These are phyloP conservation scores for Kuraishia cidri DNA, from an alignment of 805 yeast genomes.

Conservation along the genomic window DNA sequence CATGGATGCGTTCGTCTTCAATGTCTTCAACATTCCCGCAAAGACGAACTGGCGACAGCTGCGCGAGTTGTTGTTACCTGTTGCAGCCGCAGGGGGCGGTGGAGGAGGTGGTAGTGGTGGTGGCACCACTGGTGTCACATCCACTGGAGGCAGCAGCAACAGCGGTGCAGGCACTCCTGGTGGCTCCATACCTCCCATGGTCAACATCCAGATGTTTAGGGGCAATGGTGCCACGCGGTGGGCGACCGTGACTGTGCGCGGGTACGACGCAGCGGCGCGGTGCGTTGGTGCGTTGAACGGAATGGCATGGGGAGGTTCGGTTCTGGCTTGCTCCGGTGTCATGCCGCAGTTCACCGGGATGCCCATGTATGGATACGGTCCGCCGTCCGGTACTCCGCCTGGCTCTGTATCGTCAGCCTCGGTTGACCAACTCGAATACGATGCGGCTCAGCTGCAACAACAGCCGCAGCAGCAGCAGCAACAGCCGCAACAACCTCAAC, in stretches of 20 bases:
- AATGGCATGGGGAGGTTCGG: conserved; percentile 3
- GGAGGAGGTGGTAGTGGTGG: no score
- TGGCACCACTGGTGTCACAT: not conserved
- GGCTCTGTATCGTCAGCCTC: no score
- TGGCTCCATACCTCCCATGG: not conserved
- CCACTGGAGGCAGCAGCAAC: no score
- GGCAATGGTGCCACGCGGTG: not conserved
- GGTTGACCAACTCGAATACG: no score
- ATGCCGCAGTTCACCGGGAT: not conserved
- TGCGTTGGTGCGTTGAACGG: conserved; percentile 5
- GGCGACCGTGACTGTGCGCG: conserved; percentile 3
- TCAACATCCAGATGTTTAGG: conserved; percentile 1
- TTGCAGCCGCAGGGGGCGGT: not conserved
- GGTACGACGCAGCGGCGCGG: conserved; percentile 4
- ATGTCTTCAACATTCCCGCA: conserved; percentile 1
- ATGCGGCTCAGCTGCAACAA: no score
- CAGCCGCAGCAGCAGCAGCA: no score
- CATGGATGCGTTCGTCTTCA: not conserved
- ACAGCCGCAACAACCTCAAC: no score
- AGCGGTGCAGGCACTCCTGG: no score
- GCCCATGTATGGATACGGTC: conserved; percentile 1
- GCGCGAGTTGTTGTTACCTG: not conserved
- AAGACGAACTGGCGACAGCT: conserved; percentile 1
- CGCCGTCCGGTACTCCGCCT: not conserved
- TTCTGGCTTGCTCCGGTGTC: conserved; percentile 1